Conservation (phyloP, 352 stramenopile species). For the Phytophthora podocarpi region DNA sequence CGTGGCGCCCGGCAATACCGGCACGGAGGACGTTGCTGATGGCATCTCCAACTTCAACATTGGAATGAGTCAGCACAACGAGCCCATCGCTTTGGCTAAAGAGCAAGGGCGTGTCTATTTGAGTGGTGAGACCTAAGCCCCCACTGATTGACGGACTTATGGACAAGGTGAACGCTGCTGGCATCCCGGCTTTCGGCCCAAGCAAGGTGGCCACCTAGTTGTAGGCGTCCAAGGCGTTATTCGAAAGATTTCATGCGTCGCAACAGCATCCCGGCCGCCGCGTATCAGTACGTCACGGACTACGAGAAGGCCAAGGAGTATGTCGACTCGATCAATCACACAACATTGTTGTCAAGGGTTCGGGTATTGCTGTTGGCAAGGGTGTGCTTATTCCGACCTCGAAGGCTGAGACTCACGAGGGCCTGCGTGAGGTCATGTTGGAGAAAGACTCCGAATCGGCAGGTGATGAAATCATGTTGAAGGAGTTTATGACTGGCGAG, state of each 20-base stretch:
- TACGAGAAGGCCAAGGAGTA: slow-evolving; percentile 92
- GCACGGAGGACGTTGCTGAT: slow-evolving; percentile 57
- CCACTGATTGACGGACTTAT: slow-evolving; percentile 96
- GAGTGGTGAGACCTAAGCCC: slow-evolving; percentile 97
- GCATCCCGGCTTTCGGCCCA: slow-evolving; percentile 97
- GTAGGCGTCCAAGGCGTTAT: slow-evolving; percentile 98
- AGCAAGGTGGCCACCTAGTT: slow-evolving; percentile 94
- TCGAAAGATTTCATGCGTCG: slow-evolving; percentile 99
- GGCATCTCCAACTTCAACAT: slow-evolving; percentile 87
- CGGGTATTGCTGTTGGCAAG: slow-evolving; percentile 99
- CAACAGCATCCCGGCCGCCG: slow-evolving; percentile 97
- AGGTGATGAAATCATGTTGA: slow-evolving; percentile 97
- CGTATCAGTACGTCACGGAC: slow-evolving; percentile 97
- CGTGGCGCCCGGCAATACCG: slow-evolving; percentile 92
- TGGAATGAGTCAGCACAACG: slow-evolving; percentile 58
- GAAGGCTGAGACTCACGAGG: slow-evolving; percentile 92
- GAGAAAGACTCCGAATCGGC: slow-evolving; percentile 96
- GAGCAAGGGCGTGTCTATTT: slow-evolving; percentile 93
- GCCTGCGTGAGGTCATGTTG: slow-evolving; percentile 97
- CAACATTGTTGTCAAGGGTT: slow-evolving; percentile 98
- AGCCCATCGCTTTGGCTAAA: slow-evolving; percentile 79
- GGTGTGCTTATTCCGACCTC: slow-evolving; percentile 96
- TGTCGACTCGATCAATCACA: slow-evolving; percentile 93
- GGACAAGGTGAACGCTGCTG: slow-evolving; percentile 92
- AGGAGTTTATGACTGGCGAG: slow-evolving; percentile 98